Evolutionary conservation across 2,329 filamentous ascomycete genomes (phyloP).

Genomic region (Fusarium floridanum): DNA sequence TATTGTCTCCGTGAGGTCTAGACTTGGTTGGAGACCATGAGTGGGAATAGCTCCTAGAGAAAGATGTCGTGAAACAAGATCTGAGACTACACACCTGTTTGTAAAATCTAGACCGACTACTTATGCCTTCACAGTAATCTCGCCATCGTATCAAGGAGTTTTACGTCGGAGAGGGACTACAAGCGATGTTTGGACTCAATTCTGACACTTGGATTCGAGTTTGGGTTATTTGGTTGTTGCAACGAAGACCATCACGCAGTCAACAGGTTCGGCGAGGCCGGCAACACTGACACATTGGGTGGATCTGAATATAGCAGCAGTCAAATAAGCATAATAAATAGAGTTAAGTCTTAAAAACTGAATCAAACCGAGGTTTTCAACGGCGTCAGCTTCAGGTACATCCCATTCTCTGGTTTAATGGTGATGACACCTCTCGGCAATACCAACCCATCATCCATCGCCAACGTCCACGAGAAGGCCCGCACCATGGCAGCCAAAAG

Average conservation of each 20-base stretch:
- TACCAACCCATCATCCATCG: conserved; percentile 71
- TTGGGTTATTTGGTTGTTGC: neutral
- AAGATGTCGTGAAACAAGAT: neutral
- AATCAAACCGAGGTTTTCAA: neutral
- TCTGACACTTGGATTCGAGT: neutral
- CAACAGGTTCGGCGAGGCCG: neutral
- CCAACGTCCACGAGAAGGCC: conserved; percentile 68
- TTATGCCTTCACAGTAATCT: neutral
- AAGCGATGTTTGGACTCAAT: neutral
- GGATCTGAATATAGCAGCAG: neutral
- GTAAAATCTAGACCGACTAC: neutral
- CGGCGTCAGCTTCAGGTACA: conserved; percentile 66
- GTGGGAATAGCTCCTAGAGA: neutral
- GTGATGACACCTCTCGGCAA: conserved; percentile 75
- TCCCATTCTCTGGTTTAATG: conserved; percentile 73
- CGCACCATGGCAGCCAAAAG: conserved; percentile 76
- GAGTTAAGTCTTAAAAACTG: neutral
- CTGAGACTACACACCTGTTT: neutral
- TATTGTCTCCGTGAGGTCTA: neutral
- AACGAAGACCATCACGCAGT: neutral
- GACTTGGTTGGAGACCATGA: neutral
- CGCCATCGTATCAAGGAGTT: neutral
- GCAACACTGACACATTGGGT: neutral
- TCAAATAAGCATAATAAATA: neutral
- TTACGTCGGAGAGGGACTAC: neutral